Conservation (phyloP, 176 grass and related monocot species). For the Carex kokanica region DNA sequence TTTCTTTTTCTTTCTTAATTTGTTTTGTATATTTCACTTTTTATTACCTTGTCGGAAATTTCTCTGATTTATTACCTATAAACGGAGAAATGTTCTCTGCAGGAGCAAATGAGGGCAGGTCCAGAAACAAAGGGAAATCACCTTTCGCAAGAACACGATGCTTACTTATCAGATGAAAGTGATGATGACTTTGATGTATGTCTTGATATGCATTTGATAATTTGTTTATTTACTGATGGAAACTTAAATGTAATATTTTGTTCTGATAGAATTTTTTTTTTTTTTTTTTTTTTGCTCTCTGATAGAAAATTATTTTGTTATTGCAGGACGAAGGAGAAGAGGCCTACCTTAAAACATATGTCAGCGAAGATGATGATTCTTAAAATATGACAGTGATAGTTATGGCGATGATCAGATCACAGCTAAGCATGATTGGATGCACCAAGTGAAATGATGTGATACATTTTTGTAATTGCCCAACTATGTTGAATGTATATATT, state of each 20-base stretch:
- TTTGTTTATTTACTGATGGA: slow-evolving; percentile 11
- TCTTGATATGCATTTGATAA: not conserved
- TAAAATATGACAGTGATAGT: too few relatives aligned
- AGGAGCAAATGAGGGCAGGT: slow-evolving; percentile 51
- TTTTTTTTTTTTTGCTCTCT: too few relatives aligned
- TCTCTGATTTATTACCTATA: not conserved
- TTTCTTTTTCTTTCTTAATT: not conserved
- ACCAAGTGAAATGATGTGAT: not conserved
- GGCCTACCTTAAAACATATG: slow-evolving; percentile 76
- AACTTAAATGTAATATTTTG: not conserved
- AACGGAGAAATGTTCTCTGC: not conserved
- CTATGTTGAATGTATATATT: slow-evolving; percentile 1
- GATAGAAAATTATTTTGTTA: not conserved
- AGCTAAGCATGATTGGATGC: not conserved
- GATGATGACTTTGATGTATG: slow-evolving; percentile 59
- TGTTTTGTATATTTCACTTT: not conserved
- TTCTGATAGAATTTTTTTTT: too few relatives aligned
- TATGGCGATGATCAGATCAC: not conserved
- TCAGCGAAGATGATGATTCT: too few relatives aligned
- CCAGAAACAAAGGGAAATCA: slow-evolving; percentile 27
- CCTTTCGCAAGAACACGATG: slow-evolving; percentile 41
- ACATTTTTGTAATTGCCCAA: not conserved
- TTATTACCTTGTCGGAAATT: not conserved
- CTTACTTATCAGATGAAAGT: slow-evolving; percentile 31
- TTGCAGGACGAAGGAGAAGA: slow-evolving; percentile 84